Evolutionary conservation across 345 rosid genomes (phyloP).

Genomic region (Heritiera littoralis): DNA sequence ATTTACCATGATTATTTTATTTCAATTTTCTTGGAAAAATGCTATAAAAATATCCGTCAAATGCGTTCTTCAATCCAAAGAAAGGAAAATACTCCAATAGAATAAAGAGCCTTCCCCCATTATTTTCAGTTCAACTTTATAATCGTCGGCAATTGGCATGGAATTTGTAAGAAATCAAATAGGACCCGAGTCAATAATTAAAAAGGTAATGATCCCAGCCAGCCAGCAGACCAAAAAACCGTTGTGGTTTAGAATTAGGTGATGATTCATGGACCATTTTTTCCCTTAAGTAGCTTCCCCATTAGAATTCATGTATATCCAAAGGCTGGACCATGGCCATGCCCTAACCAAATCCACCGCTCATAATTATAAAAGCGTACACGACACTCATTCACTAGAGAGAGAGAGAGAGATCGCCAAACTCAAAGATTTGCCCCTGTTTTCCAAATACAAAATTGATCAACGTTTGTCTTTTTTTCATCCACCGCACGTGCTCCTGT

Average conservation of each 20-base stretch:
- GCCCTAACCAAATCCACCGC: background rate
- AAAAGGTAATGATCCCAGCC: background rate
- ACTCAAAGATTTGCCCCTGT: background rate
- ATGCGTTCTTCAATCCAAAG: background rate
- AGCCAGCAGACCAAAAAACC: background rate
- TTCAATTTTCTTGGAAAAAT: background rate
- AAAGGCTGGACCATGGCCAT: slow-evolving; percentile 24
- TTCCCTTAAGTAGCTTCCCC: background rate
- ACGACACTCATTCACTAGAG: background rate
- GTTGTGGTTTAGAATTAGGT: background rate
- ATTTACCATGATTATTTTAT: background rate
- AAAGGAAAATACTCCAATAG: background rate
- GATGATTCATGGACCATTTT: slow-evolving; percentile 16
- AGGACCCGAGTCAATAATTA: background rate
- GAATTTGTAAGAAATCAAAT: background rate
- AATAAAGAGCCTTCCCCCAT: background rate
- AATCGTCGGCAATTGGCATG: background rate
- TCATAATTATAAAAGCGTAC: slow-evolving; percentile 24
- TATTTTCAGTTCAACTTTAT: background rate
- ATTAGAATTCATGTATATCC: background rate
- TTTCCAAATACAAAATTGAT: slow-evolving; percentile 15
- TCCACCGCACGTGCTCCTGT: slow-evolving; percentile 35
- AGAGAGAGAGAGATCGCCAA: background rate
- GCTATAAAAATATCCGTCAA: background rate
- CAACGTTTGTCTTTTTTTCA: slow-evolving; percentile 24